phyloP scores from a whole-genome alignment of 208 protist species.

The Tritrichomonas musculus region DNA sequence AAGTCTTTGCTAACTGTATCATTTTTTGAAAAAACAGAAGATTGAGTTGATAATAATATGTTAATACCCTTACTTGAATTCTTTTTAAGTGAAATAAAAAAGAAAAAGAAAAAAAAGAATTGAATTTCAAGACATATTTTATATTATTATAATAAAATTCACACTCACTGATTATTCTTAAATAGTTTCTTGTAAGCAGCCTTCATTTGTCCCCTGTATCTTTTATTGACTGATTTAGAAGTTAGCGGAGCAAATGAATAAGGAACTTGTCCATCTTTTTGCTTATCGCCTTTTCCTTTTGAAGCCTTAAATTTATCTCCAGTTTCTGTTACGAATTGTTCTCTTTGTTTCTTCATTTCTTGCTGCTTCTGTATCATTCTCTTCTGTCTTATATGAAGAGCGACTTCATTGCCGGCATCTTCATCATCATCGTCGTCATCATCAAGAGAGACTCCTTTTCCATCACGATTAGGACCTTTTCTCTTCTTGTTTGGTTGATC shows the following conservation, averaged over 20 bases:
- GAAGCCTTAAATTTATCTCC: neutral
- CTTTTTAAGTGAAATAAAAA: too few relatives aligned
- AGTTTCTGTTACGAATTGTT: neutral
- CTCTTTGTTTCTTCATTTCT: neutral
- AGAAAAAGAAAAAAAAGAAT: too few relatives aligned
- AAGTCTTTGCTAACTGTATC: too few relatives aligned
- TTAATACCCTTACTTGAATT: too few relatives aligned
- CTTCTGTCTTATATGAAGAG: neutral
- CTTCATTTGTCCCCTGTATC: neutral
- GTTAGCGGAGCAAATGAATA: neutral
- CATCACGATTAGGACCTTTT: too few relatives aligned
- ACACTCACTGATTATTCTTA: neutral
- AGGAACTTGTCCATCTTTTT: neutral
- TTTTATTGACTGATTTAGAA: neutral
- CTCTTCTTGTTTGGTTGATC: neutral
- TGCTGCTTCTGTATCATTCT: neutral
- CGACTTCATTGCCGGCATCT: neutral
- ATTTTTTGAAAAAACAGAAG: too few relatives aligned
- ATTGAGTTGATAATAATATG: too few relatives aligned
- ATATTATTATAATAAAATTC: too few relatives aligned
- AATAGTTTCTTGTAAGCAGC: constrained; percentile 30
- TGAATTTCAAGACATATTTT: too few relatives aligned
- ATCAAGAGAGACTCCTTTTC: too few relatives aligned
- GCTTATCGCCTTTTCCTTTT: neutral
- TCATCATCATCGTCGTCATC: neutral